phyloP scores from a whole-genome alignment of 768 basidiomycete genomes.

The Tubosaeta brunneosetosa region DNA sequence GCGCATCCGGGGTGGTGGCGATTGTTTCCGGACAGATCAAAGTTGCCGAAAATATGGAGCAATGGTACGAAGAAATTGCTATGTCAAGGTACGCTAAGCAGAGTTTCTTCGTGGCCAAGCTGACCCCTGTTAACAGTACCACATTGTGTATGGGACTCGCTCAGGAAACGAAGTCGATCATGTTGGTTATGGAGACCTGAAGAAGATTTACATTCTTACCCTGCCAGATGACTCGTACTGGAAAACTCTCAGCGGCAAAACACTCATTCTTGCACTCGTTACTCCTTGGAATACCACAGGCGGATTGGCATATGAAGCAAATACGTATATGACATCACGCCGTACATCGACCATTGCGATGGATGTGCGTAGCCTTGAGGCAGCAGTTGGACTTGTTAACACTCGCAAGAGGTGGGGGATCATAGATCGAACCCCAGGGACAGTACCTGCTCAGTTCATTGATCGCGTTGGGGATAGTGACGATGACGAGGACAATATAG shows the following conservation, averaged over 20 bases:
- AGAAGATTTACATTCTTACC: constrained; percentile 10
- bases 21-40: background rate
- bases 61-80: background rate
- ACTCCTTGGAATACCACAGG: constrained; percentile 7
- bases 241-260: constrained; percentile 1
- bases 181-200: constrained; percentile 7
- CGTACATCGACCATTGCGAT: constrained; percentile 3
- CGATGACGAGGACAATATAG: no score
- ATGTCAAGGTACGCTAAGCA: background rate
- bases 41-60: background rate
- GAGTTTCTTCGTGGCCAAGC: no score
- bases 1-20: background rate
- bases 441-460: no score
- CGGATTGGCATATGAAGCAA: background rate
- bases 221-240: constrained; percentile 3
- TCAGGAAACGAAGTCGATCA: no score
- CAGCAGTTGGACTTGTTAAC: constrained; percentile 14
- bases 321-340: background rate
- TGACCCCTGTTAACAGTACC: no score
- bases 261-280: constrained; percentile 12
- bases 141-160: no score
- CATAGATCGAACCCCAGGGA: constrained; percentile 5
- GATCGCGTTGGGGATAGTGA: no score
- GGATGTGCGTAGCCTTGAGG: constrained; percentile 11
- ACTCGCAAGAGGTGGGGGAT: constrained; percentile 13